Conservation (phyloP, 2,329 filamentous ascomycete genomes). For the Neonectria hederae region DNA sequence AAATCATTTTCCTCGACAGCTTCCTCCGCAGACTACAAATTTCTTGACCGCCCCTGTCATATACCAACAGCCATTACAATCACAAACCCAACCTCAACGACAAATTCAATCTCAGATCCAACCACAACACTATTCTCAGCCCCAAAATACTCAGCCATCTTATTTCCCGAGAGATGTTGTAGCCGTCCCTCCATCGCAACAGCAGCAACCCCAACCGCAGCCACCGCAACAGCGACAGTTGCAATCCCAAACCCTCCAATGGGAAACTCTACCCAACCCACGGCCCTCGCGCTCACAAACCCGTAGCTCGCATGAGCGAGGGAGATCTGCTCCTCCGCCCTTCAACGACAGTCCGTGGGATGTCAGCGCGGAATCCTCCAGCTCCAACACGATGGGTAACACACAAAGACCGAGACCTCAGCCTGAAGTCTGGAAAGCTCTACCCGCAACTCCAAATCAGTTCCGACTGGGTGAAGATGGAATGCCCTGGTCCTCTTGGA, state of each 20-base stretch:
- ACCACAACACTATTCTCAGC: neutral
- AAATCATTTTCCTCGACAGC: conserved; percentile 56
- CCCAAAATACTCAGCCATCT: conserved; percentile 1
- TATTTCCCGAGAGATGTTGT: conserved; percentile 11
- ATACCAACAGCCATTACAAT: conserved; percentile 9
- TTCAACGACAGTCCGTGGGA: conserved; percentile 60
- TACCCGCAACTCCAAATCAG: conserved; percentile 52
- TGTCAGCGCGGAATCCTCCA: conserved; percentile 44
- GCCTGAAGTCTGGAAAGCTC: conserved; percentile 51
- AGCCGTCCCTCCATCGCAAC: neutral
- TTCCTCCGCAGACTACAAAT: conserved; percentile 57
- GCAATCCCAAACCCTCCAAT: conserved; percentile 5
- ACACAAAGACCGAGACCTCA: conserved; percentile 29
- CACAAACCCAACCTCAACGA: neutral
- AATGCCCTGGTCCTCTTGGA: conserved; percentile 57
- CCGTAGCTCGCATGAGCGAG: conserved; percentile 53
- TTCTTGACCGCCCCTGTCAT: conserved; percentile 47
- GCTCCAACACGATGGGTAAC: conserved; percentile 37
- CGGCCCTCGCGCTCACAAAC: conserved; percentile 35
- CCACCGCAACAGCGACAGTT: neutral
- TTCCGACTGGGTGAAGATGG: conserved; percentile 56
- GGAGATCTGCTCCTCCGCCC: conserved; percentile 60
- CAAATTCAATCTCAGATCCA: conserved; percentile 2
- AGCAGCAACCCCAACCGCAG: neutral
- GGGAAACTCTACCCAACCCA: conserved; percentile 7